Percentiles rank a stretch among this genome's conserved stretches.
phyloP scores from a whole-genome alignment of 2,329 filamentous ascomycete genomes.

The Paecilomyces sp. region DNA sequence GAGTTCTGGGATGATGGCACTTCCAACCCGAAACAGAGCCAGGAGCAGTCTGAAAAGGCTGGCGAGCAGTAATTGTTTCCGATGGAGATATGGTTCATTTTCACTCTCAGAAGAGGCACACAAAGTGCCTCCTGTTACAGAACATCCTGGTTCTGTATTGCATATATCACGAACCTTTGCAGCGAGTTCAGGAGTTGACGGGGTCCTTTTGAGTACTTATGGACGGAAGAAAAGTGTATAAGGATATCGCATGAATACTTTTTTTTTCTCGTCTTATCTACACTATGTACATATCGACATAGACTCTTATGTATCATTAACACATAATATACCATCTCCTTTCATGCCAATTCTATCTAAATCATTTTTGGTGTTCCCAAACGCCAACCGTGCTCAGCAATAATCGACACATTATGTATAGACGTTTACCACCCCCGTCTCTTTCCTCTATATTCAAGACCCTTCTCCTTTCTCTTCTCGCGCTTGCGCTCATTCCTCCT shows the following conservation, averaged over 20 bases:
- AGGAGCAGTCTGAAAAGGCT: slow-evolving; percentile 10
- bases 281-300: slow-evolving; percentile 1
- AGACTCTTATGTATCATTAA: slow-evolving; percentile 1
- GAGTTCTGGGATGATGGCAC: slow-evolving; percentile 82
- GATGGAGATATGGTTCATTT: not conserved
- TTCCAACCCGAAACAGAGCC: slow-evolving; percentile 21
- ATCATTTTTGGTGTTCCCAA: slow-evolving; percentile 10
- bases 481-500: slow-evolving; percentile 80
- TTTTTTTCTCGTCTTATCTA: not conserved
- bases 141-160: not conserved
- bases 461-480: slow-evolving; percentile 72
- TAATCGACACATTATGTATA: not conserved
- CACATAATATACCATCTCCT: not conserved
- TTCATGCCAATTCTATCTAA: not conserved
- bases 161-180: not conserved
- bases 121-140: not conserved
- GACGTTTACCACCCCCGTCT: slow-evolving; percentile 59
- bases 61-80: slow-evolving; percentile 5
- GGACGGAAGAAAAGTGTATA: not conserved
- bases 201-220: not conserved
- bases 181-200: not conserved
- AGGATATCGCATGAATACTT: not conserved
- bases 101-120: not conserved
- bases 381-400: slow-evolving; percentile 8
- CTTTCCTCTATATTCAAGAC: slow-evolving; percentile 62